phyloP scores from a whole-genome alignment of 2,329 filamentous ascomycete genomes.

The Malbranchea zuffiana region DNA sequence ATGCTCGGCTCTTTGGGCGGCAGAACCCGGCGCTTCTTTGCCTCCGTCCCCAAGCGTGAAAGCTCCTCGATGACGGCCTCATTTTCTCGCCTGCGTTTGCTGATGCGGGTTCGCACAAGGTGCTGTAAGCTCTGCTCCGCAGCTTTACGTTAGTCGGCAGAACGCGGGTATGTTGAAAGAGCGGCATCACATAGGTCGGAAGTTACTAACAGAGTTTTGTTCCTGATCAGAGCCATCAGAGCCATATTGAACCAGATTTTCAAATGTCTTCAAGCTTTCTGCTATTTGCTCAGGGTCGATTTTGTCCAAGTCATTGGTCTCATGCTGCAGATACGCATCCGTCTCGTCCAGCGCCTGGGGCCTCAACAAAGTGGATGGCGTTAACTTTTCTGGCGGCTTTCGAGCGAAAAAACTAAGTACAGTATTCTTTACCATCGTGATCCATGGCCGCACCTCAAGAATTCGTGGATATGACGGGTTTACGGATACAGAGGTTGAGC shows the following conservation, averaged over 20 bases:
- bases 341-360: not conserved
- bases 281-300: not conserved
- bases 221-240: not conserved
- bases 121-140: not conserved
- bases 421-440: too few relatives aligned
- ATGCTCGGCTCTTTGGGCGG: not conserved
- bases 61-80: not conserved
- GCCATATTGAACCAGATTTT: not conserved
- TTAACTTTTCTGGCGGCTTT: not conserved
- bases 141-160: not conserved
- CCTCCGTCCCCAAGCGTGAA: not conserved
- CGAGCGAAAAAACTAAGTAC: not conserved
- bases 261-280: not conserved
- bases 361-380: not conserved
- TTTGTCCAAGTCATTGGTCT: not conserved
- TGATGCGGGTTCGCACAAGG: not conserved
- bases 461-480: too few relatives aligned
- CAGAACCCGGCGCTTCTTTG: not conserved
- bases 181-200: not conserved
- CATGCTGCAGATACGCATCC: not conserved
- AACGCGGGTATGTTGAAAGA: not conserved
- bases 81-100: not conserved
- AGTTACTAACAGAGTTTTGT: not conserved
- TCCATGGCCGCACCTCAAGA: too few relatives aligned
- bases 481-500: too few relatives aligned